Conservation (phyloP, 1,284 basidiomycete species). For the Leccinum fuscescens region DNA sequence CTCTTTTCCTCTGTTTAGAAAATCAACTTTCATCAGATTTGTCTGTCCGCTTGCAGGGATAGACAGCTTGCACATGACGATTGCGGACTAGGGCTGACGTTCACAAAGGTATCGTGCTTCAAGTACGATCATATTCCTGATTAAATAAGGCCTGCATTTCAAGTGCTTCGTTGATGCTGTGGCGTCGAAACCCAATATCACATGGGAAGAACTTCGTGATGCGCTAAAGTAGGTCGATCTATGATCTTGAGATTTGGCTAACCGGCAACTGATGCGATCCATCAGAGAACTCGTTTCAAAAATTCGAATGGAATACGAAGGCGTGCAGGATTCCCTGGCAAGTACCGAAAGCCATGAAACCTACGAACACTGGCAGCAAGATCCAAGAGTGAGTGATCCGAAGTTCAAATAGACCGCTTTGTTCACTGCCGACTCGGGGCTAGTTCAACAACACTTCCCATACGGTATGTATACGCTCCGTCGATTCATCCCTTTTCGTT, state of each 20-base stretch:
- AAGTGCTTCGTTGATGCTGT: conserved; percentile 28
- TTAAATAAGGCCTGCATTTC: not conserved
- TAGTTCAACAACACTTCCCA: conserved; percentile 13
- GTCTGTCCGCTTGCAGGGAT: conserved; percentile 27
- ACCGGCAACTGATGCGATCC: not conserved
- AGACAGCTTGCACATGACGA: not conserved
- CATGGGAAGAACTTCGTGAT: conserved; percentile 26
- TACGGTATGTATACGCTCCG: conserved; percentile 12
- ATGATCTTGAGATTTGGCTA: not conserved
- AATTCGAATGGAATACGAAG: conserved; percentile 18
- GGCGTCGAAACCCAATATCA: conserved; percentile 12
- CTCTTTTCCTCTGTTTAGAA: not conserved
- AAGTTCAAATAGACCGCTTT: not conserved
- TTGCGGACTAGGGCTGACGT: conserved; percentile 17
- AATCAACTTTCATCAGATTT: conserved; percentile 20
- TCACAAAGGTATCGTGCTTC: conserved; percentile 24
- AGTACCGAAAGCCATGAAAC: not conserved
- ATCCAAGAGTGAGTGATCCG: conserved; percentile 21
- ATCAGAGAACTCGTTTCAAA: conserved; percentile 17
- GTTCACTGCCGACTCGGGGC: not conserved
- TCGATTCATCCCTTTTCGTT: not conserved
- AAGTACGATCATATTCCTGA: not conserved
- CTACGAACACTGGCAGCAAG: conserved; percentile 14
- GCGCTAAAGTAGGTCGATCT: conserved; percentile 17
- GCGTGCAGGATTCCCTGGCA: not conserved